Conservation (phyloP, 2,329 filamentous ascomycete genomes). For the Teratosphaeria destructans region DNA sequence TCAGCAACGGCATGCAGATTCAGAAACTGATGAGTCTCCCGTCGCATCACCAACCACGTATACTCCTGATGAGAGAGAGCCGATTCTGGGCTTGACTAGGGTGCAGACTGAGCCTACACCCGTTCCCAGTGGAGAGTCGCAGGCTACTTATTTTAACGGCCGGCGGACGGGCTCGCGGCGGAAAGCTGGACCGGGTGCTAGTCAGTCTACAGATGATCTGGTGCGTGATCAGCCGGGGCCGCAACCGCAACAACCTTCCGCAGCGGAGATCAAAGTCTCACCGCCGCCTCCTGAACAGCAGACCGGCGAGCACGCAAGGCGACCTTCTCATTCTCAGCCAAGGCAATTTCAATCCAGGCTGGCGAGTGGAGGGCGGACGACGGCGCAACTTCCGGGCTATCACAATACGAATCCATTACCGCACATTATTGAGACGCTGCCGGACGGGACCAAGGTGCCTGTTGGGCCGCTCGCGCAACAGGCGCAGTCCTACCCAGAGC, state of each 20-base stretch:
- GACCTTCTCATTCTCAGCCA: constrained; percentile 29
- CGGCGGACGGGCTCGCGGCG: constrained; percentile 1
- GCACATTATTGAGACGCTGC: constrained; percentile 53
- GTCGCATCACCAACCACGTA: constrained; percentile 37
- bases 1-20: constrained; percentile 49
- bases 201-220: constrained; percentile 8
- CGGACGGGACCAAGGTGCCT: constrained; percentile 24
- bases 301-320: constrained; percentile 14
- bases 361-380: constrained; percentile 43
- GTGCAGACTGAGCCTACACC: constrained; percentile 60
- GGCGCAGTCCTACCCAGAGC: constrained; percentile 34
- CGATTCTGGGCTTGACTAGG: constrained; percentile 46
- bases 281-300: constrained; percentile 15
- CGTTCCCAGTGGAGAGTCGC: constrained; percentile 12
- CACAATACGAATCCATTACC: constrained; percentile 37
- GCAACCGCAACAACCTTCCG: background rate
- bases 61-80: constrained; percentile 26
- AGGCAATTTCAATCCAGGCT: constrained; percentile 47
- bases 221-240: background rate
- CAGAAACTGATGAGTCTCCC: constrained; percentile 45
- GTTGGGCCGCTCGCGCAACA: constrained; percentile 14
- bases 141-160: background rate
- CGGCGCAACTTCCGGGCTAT: constrained; percentile 40
- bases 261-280: background rate
- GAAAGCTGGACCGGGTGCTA: background rate